Conservation (phyloP, 805 yeast genomes). For the Schwanniomyces pseudopolymorphus region DNA sequence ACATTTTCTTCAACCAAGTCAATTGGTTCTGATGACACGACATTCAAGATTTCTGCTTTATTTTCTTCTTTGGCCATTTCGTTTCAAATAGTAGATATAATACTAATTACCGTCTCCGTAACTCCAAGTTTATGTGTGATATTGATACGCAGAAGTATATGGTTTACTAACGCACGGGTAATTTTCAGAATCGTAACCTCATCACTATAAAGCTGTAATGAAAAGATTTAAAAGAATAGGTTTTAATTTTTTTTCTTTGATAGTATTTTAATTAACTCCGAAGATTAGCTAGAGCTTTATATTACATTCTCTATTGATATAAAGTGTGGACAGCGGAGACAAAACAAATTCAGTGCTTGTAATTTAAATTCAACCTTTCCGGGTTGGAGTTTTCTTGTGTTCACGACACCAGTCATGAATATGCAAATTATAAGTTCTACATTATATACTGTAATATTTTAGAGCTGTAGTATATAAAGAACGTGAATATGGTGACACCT, state of each 20-base stretch:
- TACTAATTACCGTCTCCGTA: background rate
- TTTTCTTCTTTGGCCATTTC: slow-evolving; percentile 4
- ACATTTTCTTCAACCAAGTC: slow-evolving; percentile 17
- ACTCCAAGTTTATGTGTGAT: background rate
- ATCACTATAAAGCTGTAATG: background rate
- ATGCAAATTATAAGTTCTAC: slow-evolving; percentile 6
- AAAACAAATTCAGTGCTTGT: slow-evolving; percentile 16
- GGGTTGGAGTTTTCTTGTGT: slow-evolving; percentile 2
- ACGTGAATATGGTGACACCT: too few species aligned
- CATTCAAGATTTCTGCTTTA: slow-evolving; percentile 24
- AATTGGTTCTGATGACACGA: slow-evolving; percentile 36
- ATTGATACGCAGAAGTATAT: background rate
- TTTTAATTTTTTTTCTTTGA: slow-evolving; percentile 17
- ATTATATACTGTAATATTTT: background rate
- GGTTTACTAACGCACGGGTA: background rate
- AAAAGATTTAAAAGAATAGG: background rate
- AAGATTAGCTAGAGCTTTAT: slow-evolving; percentile 42
- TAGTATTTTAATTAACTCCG: slow-evolving; percentile 32
- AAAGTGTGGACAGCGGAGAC: slow-evolving; percentile 52
- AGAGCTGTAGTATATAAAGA: background rate
- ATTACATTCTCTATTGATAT: slow-evolving; percentile 23
- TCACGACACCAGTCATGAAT: background rate
- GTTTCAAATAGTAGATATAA: background rate
- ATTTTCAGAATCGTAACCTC: background rate
- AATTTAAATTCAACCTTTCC: slow-evolving; percentile 3